A percentile compares a stretch with the other conserved stretches of the same genome.
These are phyloP conservation scores for Cercospora berteroae DNA, from an alignment of 2,329 filamentous ascomycete species.

Conservation along the genomic window DNA sequence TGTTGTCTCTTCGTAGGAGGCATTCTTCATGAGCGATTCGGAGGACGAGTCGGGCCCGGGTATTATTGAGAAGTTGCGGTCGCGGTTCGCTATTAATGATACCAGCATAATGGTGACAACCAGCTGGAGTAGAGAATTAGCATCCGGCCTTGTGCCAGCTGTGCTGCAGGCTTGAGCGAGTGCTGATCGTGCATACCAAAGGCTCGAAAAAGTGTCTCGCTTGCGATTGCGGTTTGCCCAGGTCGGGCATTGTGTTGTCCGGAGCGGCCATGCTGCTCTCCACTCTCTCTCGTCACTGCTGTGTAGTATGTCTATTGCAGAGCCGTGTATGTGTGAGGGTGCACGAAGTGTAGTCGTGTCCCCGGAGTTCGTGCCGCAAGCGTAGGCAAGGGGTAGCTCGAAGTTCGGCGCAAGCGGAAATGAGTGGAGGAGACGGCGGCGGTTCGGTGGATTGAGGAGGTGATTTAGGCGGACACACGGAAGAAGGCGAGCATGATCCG, in stretches of 20 bases:
- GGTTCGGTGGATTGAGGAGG: background rate
- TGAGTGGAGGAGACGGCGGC: background rate
- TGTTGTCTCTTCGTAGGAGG: conserved; percentile 20
- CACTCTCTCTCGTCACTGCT: background rate
- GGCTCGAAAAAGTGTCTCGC: conserved; percentile 31
- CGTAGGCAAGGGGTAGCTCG: background rate
- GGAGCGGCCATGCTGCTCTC: background rate
- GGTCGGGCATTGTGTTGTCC: conserved; percentile 18
- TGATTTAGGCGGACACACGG: background rate
- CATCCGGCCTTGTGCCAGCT: background rate
- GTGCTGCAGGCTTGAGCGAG: background rate
- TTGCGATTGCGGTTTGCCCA: conserved; percentile 31
- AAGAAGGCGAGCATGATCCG: background rate
- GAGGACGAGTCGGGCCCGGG: conserved; percentile 18
- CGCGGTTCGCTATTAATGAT: conserved; percentile 44
- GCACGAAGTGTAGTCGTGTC: background rate
- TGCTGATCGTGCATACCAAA: conserved; percentile 23
- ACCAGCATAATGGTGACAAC: conserved; percentile 44
- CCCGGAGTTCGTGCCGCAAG: background rate
- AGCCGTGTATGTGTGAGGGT: background rate
- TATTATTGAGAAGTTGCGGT: conserved; percentile 38
- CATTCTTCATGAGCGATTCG: conserved; percentile 26
- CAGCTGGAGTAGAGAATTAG: conserved; percentile 35
- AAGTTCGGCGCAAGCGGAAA: background rate
- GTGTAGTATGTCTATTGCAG: background rate